A percentile compares a stretch with the other conserved stretches of the same genome.
These are phyloP conservation scores for Mrakia frigida DNA, from an alignment of 768 basidiomycete species.

Conservation along the genomic window DNA sequence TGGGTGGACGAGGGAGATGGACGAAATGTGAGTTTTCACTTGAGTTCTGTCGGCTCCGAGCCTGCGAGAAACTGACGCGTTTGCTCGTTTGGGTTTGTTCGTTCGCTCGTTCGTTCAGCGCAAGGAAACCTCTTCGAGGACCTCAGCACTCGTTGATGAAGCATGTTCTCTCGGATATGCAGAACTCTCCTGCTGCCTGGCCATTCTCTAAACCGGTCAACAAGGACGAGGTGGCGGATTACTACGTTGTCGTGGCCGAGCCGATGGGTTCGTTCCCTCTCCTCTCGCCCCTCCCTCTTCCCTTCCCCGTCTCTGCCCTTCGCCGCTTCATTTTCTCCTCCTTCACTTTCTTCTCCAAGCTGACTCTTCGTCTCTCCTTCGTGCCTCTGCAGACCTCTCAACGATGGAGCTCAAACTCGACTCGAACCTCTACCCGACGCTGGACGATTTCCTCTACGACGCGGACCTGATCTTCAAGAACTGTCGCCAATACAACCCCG, in stretches of 20 bases:
- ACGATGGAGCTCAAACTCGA: conserved; percentile 90
- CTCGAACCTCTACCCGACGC: conserved; percentile 50
- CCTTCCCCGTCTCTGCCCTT: no score
- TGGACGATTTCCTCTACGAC: conserved; percentile 49
- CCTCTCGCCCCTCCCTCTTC: no score
- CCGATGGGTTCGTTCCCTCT: conserved; percentile 76
- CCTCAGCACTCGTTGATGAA: conserved; percentile 64
- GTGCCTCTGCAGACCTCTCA: conserved; percentile 58
- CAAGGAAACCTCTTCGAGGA: conserved; percentile 49
- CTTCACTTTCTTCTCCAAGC: neutral
- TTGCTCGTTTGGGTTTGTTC: neutral
- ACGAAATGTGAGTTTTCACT: conserved; percentile 58
- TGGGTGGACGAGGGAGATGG: conserved; percentile 84
- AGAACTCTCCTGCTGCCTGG: conserved; percentile 75
- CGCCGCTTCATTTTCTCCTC: neutral
- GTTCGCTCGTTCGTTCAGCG: conserved; percentile 33
- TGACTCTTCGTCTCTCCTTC: conserved; percentile 19
- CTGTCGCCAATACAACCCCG: conserved; percentile 80
- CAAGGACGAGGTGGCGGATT: conserved; percentile 72
- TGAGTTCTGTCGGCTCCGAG: no score
- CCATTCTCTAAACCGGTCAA: conserved; percentile 80
- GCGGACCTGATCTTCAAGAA: conserved; percentile 82
- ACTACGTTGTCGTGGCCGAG: conserved; percentile 77
- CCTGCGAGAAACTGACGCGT: neutral
- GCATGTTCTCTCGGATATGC: conserved; percentile 69